These are phyloP conservation scores for Botryococcus braunii DNA, from an alignment of 163 green algal genomes.

Conservation along the genomic window DNA sequence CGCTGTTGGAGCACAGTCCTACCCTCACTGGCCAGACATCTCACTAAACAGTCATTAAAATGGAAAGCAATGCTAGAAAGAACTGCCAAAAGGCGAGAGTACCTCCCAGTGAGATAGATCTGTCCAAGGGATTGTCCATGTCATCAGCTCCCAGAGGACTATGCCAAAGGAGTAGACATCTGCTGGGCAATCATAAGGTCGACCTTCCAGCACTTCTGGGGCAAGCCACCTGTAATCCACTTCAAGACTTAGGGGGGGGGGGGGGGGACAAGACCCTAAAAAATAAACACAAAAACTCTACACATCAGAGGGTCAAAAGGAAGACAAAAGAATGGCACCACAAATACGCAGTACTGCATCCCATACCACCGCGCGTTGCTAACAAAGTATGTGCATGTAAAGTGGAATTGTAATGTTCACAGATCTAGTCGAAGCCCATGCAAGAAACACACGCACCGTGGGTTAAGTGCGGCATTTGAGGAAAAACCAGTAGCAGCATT, in stretches of 20 bases:
- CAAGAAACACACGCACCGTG: not conserved
- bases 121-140: too few species aligned
- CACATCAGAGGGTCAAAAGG: not conserved
- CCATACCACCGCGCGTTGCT: not conserved
- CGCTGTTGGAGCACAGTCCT: too few species aligned
- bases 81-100: too few species aligned
- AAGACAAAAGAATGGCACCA: not conserved
- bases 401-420: not conserved
- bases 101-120: too few species aligned
- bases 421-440: slow-evolving; percentile 12
- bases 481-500: too few species aligned
- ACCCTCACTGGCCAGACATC: too few species aligned
- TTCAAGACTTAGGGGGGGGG: not conserved
- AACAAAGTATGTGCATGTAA: not conserved
- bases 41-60: too few species aligned
- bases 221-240: slow-evolving; percentile 55
- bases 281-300: not conserved
- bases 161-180: too few species aligned
- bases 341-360: not conserved
- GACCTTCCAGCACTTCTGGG: slow-evolving; percentile 42
- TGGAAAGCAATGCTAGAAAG: too few species aligned
- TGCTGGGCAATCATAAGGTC: slow-evolving; percentile 23
- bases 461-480: not conserved
- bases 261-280: not conserved
- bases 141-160: too few species aligned